Conservation (phyloP, 1,284 basidiomycete genomes). For the Rhodotorula sp. region DNA sequence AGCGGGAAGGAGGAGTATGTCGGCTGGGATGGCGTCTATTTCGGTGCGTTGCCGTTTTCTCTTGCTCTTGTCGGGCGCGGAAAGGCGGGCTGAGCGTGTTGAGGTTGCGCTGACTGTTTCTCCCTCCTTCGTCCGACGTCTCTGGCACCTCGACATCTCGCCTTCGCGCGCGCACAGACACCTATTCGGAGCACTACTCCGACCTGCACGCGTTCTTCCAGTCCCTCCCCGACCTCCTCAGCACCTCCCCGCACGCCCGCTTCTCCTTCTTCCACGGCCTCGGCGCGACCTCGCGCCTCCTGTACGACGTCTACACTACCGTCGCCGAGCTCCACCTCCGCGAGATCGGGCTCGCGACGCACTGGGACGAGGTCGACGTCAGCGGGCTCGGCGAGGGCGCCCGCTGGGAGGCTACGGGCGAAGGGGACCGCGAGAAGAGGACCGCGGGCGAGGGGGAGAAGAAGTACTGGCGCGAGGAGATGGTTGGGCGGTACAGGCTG, state of each 20-base stretch:
- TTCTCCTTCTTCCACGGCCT: slow-evolving; percentile 98
- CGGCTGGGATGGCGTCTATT: slow-evolving; percentile 87
- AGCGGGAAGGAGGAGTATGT: slow-evolving; percentile 59
- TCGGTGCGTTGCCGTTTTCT: slow-evolving; percentile 66
- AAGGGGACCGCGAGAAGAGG: neutral
- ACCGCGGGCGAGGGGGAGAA: slow-evolving; percentile 19
- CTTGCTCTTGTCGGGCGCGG: too few species aligned
- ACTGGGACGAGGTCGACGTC: slow-evolving; percentile 74
- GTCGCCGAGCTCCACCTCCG: slow-evolving; percentile 77
- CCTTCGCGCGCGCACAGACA: slow-evolving; percentile 6
- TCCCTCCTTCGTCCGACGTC: neutral
- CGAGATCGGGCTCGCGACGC: slow-evolving; percentile 71
- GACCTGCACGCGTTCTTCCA: slow-evolving; percentile 83
- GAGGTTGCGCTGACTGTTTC: too few species aligned
- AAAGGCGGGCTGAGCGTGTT: too few species aligned
- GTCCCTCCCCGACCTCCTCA: slow-evolving; percentile 75
- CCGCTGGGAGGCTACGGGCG: slow-evolving; percentile 17
- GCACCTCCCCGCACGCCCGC: slow-evolving; percentile 56
- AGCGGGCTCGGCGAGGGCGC: neutral
- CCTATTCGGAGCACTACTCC: slow-evolving; percentile 49
- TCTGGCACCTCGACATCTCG: too few species aligned
- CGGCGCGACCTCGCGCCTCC: slow-evolving; percentile 67
- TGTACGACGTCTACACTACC: slow-evolving; percentile 82
- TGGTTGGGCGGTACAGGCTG: slow-evolving; percentile 38
- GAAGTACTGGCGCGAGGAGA: slow-evolving; percentile 38